Conservation (phyloP, 2,329 filamentous ascomycete genomes). For the Chrysoporthe austroafricana region DNA sequence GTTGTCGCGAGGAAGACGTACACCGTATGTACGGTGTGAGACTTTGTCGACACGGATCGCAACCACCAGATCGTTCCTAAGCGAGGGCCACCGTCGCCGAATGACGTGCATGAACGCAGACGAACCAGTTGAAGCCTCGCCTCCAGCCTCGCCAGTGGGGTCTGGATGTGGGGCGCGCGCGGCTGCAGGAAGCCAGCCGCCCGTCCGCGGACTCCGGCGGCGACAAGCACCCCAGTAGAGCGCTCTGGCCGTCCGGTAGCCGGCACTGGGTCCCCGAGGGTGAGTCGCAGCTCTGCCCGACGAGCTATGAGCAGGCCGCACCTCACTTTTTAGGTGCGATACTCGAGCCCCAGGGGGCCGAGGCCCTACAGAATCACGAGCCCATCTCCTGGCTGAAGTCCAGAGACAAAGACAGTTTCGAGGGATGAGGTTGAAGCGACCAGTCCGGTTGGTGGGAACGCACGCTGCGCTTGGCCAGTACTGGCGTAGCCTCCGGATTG, state of each 20-base stretch:
- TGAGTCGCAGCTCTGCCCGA: background rate
- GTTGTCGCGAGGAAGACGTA: background rate
- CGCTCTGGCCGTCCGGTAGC: background rate
- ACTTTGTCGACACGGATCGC: background rate
- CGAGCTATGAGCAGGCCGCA: background rate
- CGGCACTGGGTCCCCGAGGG: background rate
- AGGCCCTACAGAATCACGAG: background rate
- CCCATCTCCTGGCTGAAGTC: background rate
- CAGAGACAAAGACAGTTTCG: slow-evolving; percentile 8
- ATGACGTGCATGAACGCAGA: slow-evolving; percentile 11
- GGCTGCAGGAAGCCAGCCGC: slow-evolving; percentile 12
- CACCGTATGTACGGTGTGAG: background rate
- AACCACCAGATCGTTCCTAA: background rate
- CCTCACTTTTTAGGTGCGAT: background rate
- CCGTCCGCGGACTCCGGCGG: slow-evolving; percentile 14
- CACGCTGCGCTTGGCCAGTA: slow-evolving; percentile 15
- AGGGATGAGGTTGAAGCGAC: slow-evolving; percentile 21
- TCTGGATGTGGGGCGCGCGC: slow-evolving; percentile 1
- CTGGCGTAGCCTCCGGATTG: slow-evolving; percentile 25
- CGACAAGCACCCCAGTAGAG: background rate
- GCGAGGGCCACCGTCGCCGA: background rate
- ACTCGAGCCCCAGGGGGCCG: background rate
- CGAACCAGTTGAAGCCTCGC: slow-evolving; percentile 17
- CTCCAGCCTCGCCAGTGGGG: slow-evolving; percentile 21
- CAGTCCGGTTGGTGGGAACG: slow-evolving; percentile 25